Conservation (phyloP, 306 rosid species). For the Rubus idaeus region DNA sequence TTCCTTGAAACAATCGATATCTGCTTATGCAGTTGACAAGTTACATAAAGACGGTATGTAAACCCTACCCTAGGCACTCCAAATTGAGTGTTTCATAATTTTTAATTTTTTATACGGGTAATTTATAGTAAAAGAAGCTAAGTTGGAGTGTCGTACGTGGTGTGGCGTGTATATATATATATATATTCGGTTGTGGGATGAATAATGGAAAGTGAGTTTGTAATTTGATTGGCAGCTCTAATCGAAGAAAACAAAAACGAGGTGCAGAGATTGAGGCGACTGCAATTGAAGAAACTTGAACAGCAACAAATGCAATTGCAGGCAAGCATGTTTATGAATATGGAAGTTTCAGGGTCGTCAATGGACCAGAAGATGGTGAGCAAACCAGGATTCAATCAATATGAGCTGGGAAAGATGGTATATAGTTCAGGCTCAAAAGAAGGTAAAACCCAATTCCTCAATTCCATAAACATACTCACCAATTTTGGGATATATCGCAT, state of each 20-base stretch:
- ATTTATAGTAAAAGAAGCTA: neutral
- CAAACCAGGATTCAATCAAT: neutral
- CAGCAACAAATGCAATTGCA: slow-evolving; percentile 9
- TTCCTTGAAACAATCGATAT: slow-evolving; percentile 29
- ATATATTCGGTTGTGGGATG: neutral
- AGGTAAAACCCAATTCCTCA: slow-evolving; percentile 1
- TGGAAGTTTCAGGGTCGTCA: neutral
- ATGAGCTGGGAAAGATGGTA: neutral
- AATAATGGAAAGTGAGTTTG: neutral
- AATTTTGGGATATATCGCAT: no score
- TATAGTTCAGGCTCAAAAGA: neutral
- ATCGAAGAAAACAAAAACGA: slow-evolving; percentile 48
- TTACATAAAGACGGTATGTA: slow-evolving; percentile 41
- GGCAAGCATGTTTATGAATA: neutral
- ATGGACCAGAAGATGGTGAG: neutral
- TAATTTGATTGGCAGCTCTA: slow-evolving; percentile 33
- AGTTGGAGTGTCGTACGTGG: neutral
- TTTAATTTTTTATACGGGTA: neutral
- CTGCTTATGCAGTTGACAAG: slow-evolving; percentile 9
- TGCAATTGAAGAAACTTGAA: slow-evolving; percentile 13
- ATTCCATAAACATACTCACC: neutral
- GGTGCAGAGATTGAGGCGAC: slow-evolving; percentile 29
- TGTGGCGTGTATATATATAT: no score
- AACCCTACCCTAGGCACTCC: neutral
- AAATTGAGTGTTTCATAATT: neutral